A percentile compares a stretch with the other conserved stretches of the same genome.
phyloP scores from a whole-genome alignment of 805 yeast species.

The Sporopachydermia quercuum region DNA sequence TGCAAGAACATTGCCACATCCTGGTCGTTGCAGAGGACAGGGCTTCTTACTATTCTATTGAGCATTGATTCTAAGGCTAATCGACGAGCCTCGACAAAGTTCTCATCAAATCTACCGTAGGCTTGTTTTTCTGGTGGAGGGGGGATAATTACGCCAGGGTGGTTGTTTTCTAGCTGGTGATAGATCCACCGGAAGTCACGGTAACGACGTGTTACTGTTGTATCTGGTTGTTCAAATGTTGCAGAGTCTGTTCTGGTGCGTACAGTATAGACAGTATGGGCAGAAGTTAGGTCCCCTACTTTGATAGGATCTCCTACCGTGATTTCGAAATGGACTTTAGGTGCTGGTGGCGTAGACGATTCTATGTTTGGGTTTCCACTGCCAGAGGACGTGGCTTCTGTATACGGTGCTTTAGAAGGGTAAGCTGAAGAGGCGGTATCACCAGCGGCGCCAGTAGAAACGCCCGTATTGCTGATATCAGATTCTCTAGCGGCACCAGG shows the following conservation, averaged over 20 bases:
- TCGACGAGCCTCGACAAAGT: constrained; percentile 76
- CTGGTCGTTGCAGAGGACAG: constrained; percentile 46
- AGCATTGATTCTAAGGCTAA: constrained; percentile 80
- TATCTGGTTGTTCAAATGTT: constrained; percentile 23
- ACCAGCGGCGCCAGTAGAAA: neutral
- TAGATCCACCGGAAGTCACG: constrained; percentile 91
- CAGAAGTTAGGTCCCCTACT: constrained; percentile 79
- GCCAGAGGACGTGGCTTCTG: neutral
- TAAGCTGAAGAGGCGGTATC: neutral
- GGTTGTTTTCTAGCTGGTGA: constrained; percentile 69
- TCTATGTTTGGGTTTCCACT: neutral
- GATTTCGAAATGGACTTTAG: constrained; percentile 30
- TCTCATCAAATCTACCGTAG: constrained; percentile 82
- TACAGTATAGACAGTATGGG: constrained; percentile 80
- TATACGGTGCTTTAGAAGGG: neutral
- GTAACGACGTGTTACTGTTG: constrained; percentile 68
- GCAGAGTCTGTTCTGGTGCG: constrained; percentile 40
- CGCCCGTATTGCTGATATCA: neutral
- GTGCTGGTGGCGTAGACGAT: neutral
- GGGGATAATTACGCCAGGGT: constrained; percentile 85
- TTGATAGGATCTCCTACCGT: constrained; percentile 81
- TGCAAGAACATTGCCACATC: constrained; percentile 72
- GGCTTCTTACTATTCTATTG: constrained; percentile 43
- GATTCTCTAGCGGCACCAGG: neutral
- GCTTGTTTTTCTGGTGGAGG: constrained; percentile 95